Conservation (phyloP, 805 yeast genomes). For the Ogataea methanolica region DNA sequence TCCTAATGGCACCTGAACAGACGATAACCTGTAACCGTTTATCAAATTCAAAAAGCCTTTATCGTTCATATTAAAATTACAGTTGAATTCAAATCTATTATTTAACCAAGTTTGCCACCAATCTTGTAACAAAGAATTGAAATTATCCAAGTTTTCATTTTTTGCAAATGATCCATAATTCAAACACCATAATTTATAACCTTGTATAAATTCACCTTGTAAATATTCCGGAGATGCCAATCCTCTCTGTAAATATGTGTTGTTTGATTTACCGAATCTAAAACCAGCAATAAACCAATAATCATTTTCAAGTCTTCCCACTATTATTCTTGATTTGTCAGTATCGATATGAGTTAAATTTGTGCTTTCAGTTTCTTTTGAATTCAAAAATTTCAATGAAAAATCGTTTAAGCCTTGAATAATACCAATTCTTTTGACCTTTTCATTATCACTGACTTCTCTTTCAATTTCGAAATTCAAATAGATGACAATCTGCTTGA, state of each 20-base stretch:
- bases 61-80: conserved; percentile 24
- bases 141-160: conserved; percentile 7
- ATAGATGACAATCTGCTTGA: conserved; percentile 22
- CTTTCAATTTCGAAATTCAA: conserved; percentile 16
- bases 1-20: conserved; percentile 26
- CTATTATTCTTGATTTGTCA: conserved; percentile 27
- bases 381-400: conserved; percentile 18
- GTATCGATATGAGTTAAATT: conserved; percentile 27
- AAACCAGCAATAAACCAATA: conserved; percentile 32
- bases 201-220: conserved; percentile 23
- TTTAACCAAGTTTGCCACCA: conserved; percentile 38
- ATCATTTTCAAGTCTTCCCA: conserved; percentile 26
- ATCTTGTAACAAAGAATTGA: conserved; percentile 9
- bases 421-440: conserved; percentile 22
- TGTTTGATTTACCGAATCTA: conserved; percentile 13
- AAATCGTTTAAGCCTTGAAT: conserved; percentile 26
- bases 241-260: conserved; percentile 19
- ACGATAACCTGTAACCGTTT: conserved; percentile 26
- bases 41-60: conserved; percentile 32
- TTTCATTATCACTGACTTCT: conserved; percentile 15
- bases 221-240: conserved; percentile 33
- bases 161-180: conserved; percentile 28
- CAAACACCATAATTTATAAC: conserved; percentile 30
- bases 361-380: not conserved
- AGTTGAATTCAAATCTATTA: conserved; percentile 22